phyloP scores from a whole-genome alignment of 495 filamentous ascomycete genomes.

The Neurospora sp. region DNA sequence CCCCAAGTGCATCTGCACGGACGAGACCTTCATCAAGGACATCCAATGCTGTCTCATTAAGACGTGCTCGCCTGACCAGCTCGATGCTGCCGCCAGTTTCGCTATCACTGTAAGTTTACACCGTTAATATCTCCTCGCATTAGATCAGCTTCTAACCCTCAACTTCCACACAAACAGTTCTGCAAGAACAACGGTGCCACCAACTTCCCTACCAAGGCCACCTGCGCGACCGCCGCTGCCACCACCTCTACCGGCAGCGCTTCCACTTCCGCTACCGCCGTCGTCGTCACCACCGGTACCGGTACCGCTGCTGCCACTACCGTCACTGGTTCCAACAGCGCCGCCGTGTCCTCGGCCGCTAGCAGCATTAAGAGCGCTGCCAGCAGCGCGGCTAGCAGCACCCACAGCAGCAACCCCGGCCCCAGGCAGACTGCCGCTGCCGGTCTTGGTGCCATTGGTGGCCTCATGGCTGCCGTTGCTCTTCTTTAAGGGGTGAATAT shows the following conservation, averaged over 20 bases:
- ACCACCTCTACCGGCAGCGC: conserved; percentile 7
- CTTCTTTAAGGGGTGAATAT: conserved; percentile 12
- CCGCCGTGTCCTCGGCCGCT: background rate
- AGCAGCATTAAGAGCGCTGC: conserved; percentile 2
- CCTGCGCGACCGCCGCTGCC: conserved; percentile 21
- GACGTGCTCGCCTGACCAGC: conserved; percentile 47
- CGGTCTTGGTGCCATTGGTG: conserved; percentile 24
- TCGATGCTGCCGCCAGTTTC: conserved; percentile 23
- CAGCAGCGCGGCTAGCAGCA: background rate
- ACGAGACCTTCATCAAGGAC: conserved; percentile 44
- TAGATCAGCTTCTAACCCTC: background rate
- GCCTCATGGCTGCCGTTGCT: conserved; percentile 21
- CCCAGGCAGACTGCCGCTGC: conserved; percentile 17
- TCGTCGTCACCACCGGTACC: conserved; percentile 12
- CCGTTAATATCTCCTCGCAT: background rate
- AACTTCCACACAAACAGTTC: conserved; percentile 10
- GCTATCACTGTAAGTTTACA: conserved; percentile 14
- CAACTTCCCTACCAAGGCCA: conserved; percentile 23
- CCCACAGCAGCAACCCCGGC: conserved; percentile 13
- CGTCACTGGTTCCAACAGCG: conserved; percentile 2
- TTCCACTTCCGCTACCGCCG: conserved; percentile 7
- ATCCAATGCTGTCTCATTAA: conserved; percentile 59
- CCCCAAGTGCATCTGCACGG: conserved; percentile 57
- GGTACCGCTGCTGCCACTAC: conserved; percentile 8
- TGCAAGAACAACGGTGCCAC: conserved; percentile 26